Evolutionary conservation across 164 flowering plant species (phyloP).

Genomic region (Vitis labrusca): DNA sequence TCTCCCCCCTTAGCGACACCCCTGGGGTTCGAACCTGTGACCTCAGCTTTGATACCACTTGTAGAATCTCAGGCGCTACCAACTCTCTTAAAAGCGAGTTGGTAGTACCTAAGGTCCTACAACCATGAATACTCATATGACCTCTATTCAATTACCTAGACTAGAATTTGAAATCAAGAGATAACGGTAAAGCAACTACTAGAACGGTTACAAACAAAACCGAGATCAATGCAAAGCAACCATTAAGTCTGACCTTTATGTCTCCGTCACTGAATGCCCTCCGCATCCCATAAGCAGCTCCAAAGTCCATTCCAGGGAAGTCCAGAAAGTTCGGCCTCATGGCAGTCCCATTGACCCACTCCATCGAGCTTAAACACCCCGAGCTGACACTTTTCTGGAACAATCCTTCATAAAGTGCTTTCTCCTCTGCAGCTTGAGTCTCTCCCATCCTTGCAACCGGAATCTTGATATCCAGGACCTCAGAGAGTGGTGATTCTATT

Average conservation of each 20-base stretch:
- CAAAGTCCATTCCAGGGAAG: slow-evolving; percentile 61
- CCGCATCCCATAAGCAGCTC: slow-evolving; percentile 78
- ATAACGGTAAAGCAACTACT: no score
- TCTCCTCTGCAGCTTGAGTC: slow-evolving; percentile 31
- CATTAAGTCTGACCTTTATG: slow-evolving; percentile 65
- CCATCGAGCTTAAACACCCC: slow-evolving; percentile 69
- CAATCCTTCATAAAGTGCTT: slow-evolving; percentile 22
- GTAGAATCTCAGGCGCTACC: no score
- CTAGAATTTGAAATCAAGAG: no score
- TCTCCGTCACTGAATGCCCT: slow-evolving; percentile 97
- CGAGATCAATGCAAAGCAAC: neutral
- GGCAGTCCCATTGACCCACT: slow-evolving; percentile 43
- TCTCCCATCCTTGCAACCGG: slow-evolving; percentile 35
- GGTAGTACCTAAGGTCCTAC: no score
- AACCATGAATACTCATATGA: no score
- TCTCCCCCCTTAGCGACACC: no score
- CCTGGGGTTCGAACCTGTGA: no score
- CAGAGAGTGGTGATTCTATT: slow-evolving; percentile 43
- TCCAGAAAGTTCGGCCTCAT: slow-evolving; percentile 62
- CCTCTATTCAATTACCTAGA: no score
- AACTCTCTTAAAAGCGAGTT: no score
- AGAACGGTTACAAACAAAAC: no score
- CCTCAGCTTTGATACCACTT: no score
- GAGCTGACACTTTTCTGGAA: slow-evolving; percentile 76
- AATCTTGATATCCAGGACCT: slow-evolving; percentile 43